Base-by-base conservation (phyloP, 2,329 filamentous ascomycete species). In the Fusarium clavum region DNA sequence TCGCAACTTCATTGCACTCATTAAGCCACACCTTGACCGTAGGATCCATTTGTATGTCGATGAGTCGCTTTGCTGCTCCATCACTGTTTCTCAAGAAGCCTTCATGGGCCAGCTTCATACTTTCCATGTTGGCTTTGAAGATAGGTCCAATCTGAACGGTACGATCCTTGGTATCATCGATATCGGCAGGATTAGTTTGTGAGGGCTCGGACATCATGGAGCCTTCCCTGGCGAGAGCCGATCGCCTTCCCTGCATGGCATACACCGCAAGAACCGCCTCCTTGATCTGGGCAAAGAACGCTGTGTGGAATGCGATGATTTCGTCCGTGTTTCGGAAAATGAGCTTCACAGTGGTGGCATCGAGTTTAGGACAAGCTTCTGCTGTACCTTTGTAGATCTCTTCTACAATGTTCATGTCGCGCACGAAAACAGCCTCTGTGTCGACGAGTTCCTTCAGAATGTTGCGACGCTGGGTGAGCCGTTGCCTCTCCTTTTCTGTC, bases 341-440 rank as follows among this genome's bases (percentile, higher is more conserved):
- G 14, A 92, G 86, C 77, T 94, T 97, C 74, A 97, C 91, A 68
- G 97, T 97, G 69, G 95, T 92, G 44, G 88, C 83, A 45, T 92
- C 93, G 29, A 98, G 87, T 69, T 94, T 89, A 11, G 93, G 89
- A 59, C 92, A 94, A 13, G 92, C 92, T 72, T 92, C 90, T 2
- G 94, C 93, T 1, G 96, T 98, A 45, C 93, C 94, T 80, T 97
- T 97, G 85, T 98, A 99, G 57, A 99, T 98, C 77, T 98, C 94
- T 76, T 97, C 94, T 4, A 97, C 92, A 56, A 99, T 95, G 78
- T 94, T 97, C 93, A 99, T 95, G 78, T 99, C 96, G 69, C 94
- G 90, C 60, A 97, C 90, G 80, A 97, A 98, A 8, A 91, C 90
- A 49, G 94, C 90, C 78, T 99, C 96, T 0, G 96, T 99, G 75